Percentiles rank a stretch among this genome's conserved stretches.
Conservation (phyloP, 352 stramenopile genomes). For the Pythium myriotylum region DNA sequence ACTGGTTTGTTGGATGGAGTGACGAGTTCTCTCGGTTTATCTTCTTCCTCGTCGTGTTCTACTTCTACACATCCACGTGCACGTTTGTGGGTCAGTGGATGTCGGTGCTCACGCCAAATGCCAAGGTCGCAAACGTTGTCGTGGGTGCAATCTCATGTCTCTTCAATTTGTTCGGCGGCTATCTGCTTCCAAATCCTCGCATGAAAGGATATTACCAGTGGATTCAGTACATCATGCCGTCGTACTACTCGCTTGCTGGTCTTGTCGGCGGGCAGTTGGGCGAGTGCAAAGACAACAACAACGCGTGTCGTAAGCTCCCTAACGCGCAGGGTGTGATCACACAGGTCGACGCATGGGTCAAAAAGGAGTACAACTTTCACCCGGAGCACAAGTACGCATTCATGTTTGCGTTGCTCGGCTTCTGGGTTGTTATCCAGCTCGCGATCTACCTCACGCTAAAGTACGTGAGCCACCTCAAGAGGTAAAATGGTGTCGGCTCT, state of each 20-base stretch:
- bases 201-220: slow-evolving; percentile 73
- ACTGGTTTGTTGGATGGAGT: slow-evolving; percentile 65
- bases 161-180: slow-evolving; percentile 72
- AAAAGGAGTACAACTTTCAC: slow-evolving; percentile 56
- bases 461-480: slow-evolving; percentile 74
- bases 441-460: slow-evolving; percentile 66
- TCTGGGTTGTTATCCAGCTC: slow-evolving; percentile 59
- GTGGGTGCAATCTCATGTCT: slow-evolving; percentile 66
- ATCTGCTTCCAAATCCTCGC: slow-evolving; percentile 45
- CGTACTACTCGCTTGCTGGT: slow-evolving; percentile 53
- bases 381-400: slow-evolving; percentile 49
- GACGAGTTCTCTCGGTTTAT: slow-evolving; percentile 59
- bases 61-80: slow-evolving; percentile 63
- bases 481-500: slow-evolving; percentile 29
- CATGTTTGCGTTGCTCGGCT: slow-evolving; percentile 46
- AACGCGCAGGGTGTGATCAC: slow-evolving; percentile 16
- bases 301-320: slow-evolving; percentile 17
- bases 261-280: slow-evolving; percentile 45
- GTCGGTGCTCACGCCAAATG: slow-evolving; percentile 66
- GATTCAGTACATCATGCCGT: slow-evolving; percentile 66
- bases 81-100: slow-evolving; percentile 80
- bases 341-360: slow-evolving; percentile 39
- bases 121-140: slow-evolving; percentile 78
- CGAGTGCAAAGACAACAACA: slow-evolving; percentile 35
- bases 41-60: slow-evolving; percentile 46